Base-by-base conservation (phyloP, 2,329 filamentous ascomycete species). In the Trichoderma sp. region DNA sequence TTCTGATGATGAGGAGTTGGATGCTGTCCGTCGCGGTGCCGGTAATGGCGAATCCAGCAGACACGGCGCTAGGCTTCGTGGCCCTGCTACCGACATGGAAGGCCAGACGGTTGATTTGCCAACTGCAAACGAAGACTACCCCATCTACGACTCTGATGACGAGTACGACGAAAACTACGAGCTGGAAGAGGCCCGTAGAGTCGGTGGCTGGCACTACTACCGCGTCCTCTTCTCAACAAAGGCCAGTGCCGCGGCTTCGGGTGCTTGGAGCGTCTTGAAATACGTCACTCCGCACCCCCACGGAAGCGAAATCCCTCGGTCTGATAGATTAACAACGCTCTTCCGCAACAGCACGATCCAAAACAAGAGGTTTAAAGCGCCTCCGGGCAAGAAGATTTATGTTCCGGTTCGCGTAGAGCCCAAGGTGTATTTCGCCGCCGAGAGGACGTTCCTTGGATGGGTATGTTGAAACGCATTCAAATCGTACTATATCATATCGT, bases 401-500 rank as follows among this genome's bases (percentile, higher is more conserved):
- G 96, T 99, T 28, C 95, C 95, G 15, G 92, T 98, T 70, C 91
- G 96, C 63, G 95, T 99, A 39, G 96, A 99, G 82, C 96, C 96
- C 39, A 99, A 99, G 83, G 96, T 99, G 65, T 97, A 94, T 82
- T 97, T 99, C 80, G 96, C 96, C 26, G 95, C 94, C 1, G 96
- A 99, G 82, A 90, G 96, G 75, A 99, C 96, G 1, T 99, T 98
- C 83, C 87, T 99, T 71, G 93, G 94, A 74, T 99, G 96, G 94
- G 91, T 92, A 83, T 84, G 89, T 83, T 39, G 14, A 6, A 7
- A 28, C 14, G 15, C 15, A 39, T 39, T 18, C 36, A 64, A n/a
- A 9, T 21, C 43, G 3, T 34, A 12, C 36, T 11, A 1, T n/a
- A 4, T 6, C 24, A 21, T 36, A 12, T 36, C 9, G 1, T 34